Conservation (phyloP, 306 rosid genomes). For the Vachellia pachyceras region DNA sequence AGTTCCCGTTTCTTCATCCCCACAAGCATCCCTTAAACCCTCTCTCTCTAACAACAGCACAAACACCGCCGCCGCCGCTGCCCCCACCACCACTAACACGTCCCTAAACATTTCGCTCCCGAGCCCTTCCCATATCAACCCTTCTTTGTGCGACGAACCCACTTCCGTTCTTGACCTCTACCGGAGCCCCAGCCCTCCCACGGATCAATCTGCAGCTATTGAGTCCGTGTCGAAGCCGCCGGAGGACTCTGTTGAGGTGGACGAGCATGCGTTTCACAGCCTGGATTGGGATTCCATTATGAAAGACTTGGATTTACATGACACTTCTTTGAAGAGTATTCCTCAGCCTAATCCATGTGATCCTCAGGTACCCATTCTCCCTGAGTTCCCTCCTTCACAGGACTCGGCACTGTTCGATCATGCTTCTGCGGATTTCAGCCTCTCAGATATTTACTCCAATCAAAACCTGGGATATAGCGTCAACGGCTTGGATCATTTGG, state of each 20-base stretch:
- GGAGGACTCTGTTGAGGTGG: conserved; percentile 57
- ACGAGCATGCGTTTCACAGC: conserved; percentile 67
- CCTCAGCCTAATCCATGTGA: conserved; percentile 35
- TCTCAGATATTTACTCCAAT: conserved; percentile 59
- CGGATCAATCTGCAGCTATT: conserved; percentile 13
- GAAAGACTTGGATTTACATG: conserved; percentile 75
- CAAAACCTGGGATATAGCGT: conserved; percentile 41
- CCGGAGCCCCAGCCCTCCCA: conserved; percentile 79
- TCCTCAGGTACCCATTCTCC: conserved; percentile 35
- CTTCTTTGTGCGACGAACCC: conserved; percentile 65
- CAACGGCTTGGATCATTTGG: conserved; percentile 39
- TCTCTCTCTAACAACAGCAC: not conserved
- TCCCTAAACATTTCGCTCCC: conserved; percentile 12
- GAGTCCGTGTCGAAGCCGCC: conserved; percentile 40
- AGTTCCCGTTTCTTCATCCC: conserved; percentile 61
- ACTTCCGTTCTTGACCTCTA: conserved; percentile 85
- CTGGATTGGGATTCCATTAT: conserved; percentile 89
- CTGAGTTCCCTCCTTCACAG: conserved; percentile 58
- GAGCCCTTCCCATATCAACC: conserved; percentile 12
- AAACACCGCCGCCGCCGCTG: not conserved
- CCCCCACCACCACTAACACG: not conserved
- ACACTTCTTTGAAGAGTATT: conserved; percentile 48
- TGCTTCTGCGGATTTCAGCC: conserved; percentile 49
- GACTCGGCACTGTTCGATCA: conserved; percentile 59
- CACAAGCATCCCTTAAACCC: conserved; percentile 47